These are phyloP conservation scores for Lactarius sp. DNA, from an alignment of 768 basidiomycete genomes.

Conservation along the genomic window DNA sequence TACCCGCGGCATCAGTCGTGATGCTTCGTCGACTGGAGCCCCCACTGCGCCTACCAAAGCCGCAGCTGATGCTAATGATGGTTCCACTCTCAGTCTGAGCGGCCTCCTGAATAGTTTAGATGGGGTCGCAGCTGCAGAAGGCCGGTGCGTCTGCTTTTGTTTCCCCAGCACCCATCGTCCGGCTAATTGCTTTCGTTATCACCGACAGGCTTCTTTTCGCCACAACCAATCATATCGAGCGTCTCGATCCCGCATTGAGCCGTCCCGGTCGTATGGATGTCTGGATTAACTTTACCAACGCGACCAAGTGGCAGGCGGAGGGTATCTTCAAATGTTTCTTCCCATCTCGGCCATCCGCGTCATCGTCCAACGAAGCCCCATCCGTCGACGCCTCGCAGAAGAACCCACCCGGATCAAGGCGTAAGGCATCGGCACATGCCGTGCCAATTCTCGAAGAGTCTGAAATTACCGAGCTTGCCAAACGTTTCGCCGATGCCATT, in stretches of 20 bases:
- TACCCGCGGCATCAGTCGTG: conserved; percentile 81
- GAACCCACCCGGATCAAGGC: conserved; percentile 68
- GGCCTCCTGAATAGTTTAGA: conserved; percentile 82
- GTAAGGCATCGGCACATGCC: conserved; percentile 48
- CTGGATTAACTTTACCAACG: conserved; percentile 90
- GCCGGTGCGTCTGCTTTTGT: conserved; percentile 51
- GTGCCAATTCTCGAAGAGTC: conserved; percentile 69
- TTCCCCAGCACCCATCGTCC: conserved; percentile 1
- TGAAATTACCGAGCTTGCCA: conserved; percentile 73
- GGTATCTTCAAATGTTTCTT: conserved; percentile 93
- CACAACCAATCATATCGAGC: conserved; percentile 91
- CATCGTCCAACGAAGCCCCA: conserved; percentile 11
- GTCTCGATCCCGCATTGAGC: conserved; percentile 82
- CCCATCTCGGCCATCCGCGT: conserved; percentile 49
- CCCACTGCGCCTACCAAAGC: conserved; percentile 43
- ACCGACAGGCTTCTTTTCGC: conserved; percentile 69
- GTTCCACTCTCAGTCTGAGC: conserved; percentile 78
- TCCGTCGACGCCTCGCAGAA: conserved; percentile 49
- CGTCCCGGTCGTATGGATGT: conserved; percentile 93
- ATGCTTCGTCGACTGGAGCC: conserved; percentile 68
- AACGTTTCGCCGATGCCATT: conserved; percentile 75
- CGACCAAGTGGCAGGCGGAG: conserved; percentile 89
- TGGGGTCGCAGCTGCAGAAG: conserved; percentile 80
- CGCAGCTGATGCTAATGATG: conserved; percentile 51
- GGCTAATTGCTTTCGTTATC: conserved; percentile 10